phyloP scores from a whole-genome alignment of 257 asterid genomes.

The Henckelia pumila region DNA sequence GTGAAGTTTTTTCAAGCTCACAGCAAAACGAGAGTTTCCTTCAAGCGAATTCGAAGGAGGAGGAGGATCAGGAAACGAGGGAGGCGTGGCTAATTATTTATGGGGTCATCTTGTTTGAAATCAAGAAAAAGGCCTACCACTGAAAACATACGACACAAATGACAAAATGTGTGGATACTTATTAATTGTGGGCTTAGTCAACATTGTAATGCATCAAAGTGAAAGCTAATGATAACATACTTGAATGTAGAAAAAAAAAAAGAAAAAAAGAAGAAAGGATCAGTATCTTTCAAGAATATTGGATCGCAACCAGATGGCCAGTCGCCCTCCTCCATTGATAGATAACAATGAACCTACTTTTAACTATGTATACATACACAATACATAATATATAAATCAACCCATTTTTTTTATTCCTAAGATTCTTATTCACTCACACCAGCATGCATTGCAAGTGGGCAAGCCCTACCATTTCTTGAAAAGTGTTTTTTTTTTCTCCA shows the following conservation, averaged over 20 bases:
- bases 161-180: slow-evolving; percentile 17
- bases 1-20: neutral
- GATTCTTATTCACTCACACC: neutral
- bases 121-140: slow-evolving; percentile 27
- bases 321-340: neutral
- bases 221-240: slow-evolving; percentile 32
- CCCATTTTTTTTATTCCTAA: neutral
- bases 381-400: slow-evolving; percentile 7
- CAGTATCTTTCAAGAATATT: slow-evolving; percentile 11
- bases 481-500: neutral
- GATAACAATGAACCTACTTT: slow-evolving; percentile 21
- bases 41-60: neutral
- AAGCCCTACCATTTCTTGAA: slow-evolving; percentile 19
- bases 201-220: slow-evolving; percentile 32
- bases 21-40: neutral
- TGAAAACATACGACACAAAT: slow-evolving; percentile 15
- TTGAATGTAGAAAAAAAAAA: slow-evolving; percentile 28
- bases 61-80: slow-evolving; percentile 7
- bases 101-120: slow-evolving; percentile 17
- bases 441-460: slow-evolving; percentile 39
- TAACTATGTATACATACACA: slow-evolving; percentile 14
- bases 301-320: neutral
- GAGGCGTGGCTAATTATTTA: neutral
- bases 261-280: neutral
- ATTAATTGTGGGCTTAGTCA: slow-evolving; percentile 39